These are phyloP conservation scores for Tremellales sp. DNA, from an alignment of 1,284 basidiomycete species.

Conservation along the genomic window DNA sequence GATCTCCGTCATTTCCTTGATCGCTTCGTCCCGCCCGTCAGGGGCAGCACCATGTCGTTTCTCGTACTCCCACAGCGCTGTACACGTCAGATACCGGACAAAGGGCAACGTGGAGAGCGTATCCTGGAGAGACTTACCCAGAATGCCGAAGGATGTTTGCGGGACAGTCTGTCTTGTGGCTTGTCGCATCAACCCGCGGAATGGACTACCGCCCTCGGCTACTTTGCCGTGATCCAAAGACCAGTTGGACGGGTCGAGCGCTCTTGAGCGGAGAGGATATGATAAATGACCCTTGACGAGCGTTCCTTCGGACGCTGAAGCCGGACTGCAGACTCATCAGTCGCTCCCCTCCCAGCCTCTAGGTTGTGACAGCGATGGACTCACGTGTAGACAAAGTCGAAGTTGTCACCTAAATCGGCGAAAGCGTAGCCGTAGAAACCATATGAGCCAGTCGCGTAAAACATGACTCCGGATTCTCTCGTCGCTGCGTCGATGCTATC, in stretches of 20 bases:
- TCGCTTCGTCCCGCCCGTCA: constrained; percentile 50
- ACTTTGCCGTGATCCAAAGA: constrained; percentile 9
- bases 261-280: constrained; percentile 64
- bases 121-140: too few relatives aligned
- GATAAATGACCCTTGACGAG: constrained; percentile 60
- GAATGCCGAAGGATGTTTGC: too few relatives aligned
- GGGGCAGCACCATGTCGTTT: constrained; percentile 59
- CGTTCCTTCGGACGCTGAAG: too few relatives aligned
- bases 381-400: constrained; percentile 79
- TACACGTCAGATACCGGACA: not conserved
- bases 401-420: constrained; percentile 72
- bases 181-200: constrained; percentile 65
- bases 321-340: too few relatives aligned
- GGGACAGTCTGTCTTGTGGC: too few relatives aligned
- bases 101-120: too few relatives aligned
- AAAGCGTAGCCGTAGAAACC: constrained; percentile 94
- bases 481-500: constrained; percentile 71
- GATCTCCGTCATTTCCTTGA: constrained; percentile 59
- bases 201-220: constrained; percentile 54
- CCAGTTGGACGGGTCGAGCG: constrained; percentile 54
- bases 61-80: constrained; percentile 83
- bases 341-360: too few relatives aligned
- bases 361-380: too few relatives aligned
- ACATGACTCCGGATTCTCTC: constrained; percentile 64
- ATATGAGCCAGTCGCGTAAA: constrained; percentile 84